Evolutionary conservation across 768 basidiomycete species (phyloP), one percentile per base, ranked within the genome.

Genomic region (Termitomyces sp.): DNA sequence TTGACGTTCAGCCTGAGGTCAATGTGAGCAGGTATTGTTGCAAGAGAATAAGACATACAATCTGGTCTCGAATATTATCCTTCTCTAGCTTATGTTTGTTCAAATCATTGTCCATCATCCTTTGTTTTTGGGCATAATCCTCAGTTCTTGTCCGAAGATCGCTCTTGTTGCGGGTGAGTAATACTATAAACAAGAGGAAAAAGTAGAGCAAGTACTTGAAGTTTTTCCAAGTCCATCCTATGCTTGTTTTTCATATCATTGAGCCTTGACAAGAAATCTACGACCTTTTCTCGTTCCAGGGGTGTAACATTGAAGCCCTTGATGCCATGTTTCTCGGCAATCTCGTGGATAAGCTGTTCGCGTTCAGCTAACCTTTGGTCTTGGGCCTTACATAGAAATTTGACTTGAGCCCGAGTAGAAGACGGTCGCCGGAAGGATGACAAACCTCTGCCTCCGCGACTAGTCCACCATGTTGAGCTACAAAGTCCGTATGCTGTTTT

Each of bases 281-380:
- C 69, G 20, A 94, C 78, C 67, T 92, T 82, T 42, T 84, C 81
- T 42, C 84, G 79, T 51, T 87, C 87, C 36, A 94, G 76, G 1
- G 87, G 86, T 0, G 84, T 78, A 50, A 84, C 77, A 53, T 82
- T 84, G 67, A 83, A 94, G 0, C 91, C 92, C 51, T 84, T 83
- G 63, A 98, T 86, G 9, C 80, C 77, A 63, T 89, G 76, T 61
- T 84, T 84, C 36, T 83, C 75, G 51, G 85, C 80, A 16, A 92
- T 82, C 49, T 86, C 83, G 13, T 81, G 83, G 56, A 98, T 86
- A 24, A 87, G 73, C 14, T 79, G 76, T 68, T 95, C 94, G 32
- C 95, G 85, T 5, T 86, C 84, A 2, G 68, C 64, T 40, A 94
- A 71, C 26, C 88, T 85, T 47, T 81, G 75, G 54, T 86, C 83